Percentiles rank a stretch among this genome's conserved stretches.
phyloP scores from a whole-genome alignment of 768 basidiomycete genomes.

The Podaxis sp. region DNA sequence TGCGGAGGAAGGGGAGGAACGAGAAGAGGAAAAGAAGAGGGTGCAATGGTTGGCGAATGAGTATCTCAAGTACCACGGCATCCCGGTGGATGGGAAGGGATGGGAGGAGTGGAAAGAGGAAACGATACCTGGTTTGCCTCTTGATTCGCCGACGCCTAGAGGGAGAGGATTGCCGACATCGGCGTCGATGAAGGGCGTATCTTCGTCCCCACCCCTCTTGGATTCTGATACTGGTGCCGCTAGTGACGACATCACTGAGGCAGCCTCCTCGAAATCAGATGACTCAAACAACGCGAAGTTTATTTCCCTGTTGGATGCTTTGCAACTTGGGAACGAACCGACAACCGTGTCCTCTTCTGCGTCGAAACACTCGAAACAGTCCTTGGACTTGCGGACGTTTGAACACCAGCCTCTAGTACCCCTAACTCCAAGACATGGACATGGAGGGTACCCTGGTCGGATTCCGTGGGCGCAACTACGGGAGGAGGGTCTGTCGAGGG shows the following conservation, averaged over 20 bases:
- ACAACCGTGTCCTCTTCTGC: constrained; percentile 16
- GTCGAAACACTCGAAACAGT: constrained; percentile 15
- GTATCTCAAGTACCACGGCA: constrained; percentile 61
- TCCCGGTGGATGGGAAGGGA: constrained; percentile 45
- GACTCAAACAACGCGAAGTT: constrained; percentile 31
- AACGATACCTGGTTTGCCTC: constrained; percentile 42
- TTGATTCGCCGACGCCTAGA: constrained; percentile 24
- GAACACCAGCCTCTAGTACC: constrained; percentile 26
- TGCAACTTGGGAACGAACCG: constrained; percentile 20
- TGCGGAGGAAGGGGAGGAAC: constrained; percentile 41
- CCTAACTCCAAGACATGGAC: constrained; percentile 8
- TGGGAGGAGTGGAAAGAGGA: constrained; percentile 64
- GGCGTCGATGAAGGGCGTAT: constrained; percentile 54
- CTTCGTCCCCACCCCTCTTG: constrained; percentile 46
- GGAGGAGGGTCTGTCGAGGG: constrained; percentile 67
- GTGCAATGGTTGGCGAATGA: constrained; percentile 66
- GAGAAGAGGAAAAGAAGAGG: constrained; percentile 36
- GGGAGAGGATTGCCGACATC: constrained; percentile 38
- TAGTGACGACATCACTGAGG: not conserved
- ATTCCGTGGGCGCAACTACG: constrained; percentile 55
- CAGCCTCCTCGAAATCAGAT: constrained; percentile 48
- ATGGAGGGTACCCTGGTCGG: constrained; percentile 11
- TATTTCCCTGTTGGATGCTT: constrained; percentile 46
- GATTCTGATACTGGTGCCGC: constrained; percentile 17
- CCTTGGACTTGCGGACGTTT: constrained; percentile 25